phyloP scores from a whole-genome alignment of 2,329 filamentous ascomycete genomes.

The Lachnum nothofagi region DNA sequence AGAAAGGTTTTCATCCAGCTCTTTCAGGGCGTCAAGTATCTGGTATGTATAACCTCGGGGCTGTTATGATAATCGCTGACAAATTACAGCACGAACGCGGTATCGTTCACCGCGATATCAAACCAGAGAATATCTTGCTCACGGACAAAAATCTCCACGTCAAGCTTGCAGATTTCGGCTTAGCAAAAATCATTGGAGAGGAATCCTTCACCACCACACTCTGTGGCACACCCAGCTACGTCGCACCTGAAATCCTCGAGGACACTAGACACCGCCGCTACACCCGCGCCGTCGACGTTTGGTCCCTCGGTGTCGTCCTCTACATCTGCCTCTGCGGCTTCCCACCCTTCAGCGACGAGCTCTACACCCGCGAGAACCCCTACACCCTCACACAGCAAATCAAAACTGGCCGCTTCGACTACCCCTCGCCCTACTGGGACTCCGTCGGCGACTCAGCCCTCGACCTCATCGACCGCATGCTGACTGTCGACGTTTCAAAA shows the following conservation, averaged over 20 bases:
- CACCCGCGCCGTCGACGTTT: constrained; percentile 90
- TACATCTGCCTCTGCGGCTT: constrained; percentile 98
- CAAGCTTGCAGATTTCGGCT: constrained; percentile 92
- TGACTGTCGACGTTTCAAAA: constrained; percentile 77
- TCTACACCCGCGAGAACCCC: constrained; percentile 74
- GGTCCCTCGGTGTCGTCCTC: constrained; percentile 94
- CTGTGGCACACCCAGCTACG: constrained; percentile 94
- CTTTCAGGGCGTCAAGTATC: constrained; percentile 89
- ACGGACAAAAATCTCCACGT: constrained; percentile 78
- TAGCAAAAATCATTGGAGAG: constrained; percentile 97
- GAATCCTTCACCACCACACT: constrained; percentile 96
- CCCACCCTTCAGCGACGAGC: constrained; percentile 92
- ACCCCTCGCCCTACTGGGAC: constrained; percentile 95
- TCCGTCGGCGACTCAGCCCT: constrained; percentile 78
- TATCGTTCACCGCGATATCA: constrained; percentile 92
- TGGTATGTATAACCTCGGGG: constrained; percentile 54
- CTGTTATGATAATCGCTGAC: constrained; percentile 28
- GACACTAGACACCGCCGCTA: constrained; percentile 79
- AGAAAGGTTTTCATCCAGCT: constrained; percentile 85
- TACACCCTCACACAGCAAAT: constrained; percentile 87
- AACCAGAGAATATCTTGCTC: constrained; percentile 60
- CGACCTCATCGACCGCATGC: constrained; percentile 91
- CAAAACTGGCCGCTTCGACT: constrained; percentile 82
- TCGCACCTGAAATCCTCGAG: constrained; percentile 90
- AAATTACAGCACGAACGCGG: constrained; percentile 78